Conservation (phyloP, 345 rosid genomes). For the Fremontodendron californicum region DNA sequence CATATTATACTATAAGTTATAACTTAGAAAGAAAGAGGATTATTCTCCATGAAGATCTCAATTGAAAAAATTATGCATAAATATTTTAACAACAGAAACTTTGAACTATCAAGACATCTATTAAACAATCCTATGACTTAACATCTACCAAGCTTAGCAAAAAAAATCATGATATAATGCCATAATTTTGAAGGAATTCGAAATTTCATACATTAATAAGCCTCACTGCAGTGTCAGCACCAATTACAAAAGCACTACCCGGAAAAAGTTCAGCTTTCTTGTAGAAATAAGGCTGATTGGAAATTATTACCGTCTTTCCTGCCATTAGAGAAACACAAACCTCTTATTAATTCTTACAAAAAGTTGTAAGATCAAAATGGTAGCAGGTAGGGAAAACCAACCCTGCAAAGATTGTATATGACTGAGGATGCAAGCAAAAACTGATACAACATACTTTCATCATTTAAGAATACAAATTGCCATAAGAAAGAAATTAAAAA, state of each 20-base stretch:
- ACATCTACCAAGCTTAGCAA: not conserved
- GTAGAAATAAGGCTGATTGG: conserved; percentile 92
- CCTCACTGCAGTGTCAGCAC: conserved; percentile 88
- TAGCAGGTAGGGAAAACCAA: not conserved
- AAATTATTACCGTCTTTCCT: conserved; percentile 83
- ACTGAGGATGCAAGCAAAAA: not conserved
- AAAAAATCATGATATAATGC: not conserved
- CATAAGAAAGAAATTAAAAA: not conserved
- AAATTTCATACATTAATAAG: conserved; percentile 62
- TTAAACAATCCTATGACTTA: not conserved
- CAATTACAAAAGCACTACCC: conserved; percentile 90
- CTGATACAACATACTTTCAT: not conserved
- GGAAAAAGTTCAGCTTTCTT: conserved; percentile 95
- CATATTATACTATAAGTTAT: not conserved
- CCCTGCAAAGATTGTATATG: conserved; percentile 3
- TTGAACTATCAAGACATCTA: not conserved
- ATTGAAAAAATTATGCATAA: not conserved
- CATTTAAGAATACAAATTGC: not conserved
- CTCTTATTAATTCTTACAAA: not conserved
- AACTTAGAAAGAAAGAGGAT: not conserved
- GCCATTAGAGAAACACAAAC: conserved; percentile 30
- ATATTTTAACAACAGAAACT: not conserved
- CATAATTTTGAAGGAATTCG: not conserved
- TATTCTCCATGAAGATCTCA: not conserved
- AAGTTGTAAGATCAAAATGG: not conserved